Evolutionary conservation across 192 early-diverging fungal genomes (phyloP).

Genomic region (Rhizophlyctis rosea): DNA sequence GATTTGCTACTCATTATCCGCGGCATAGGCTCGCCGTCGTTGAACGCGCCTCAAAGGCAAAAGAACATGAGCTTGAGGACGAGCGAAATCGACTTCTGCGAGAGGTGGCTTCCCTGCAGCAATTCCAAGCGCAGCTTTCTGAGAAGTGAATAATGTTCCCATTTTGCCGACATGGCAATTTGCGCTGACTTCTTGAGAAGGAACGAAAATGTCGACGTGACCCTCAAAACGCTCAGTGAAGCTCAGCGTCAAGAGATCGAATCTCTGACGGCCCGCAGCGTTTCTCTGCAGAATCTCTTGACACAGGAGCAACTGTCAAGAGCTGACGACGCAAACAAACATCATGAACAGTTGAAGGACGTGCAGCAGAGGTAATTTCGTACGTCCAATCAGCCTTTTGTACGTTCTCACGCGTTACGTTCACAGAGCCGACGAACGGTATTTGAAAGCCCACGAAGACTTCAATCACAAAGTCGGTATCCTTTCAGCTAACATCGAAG

Average conservation of each 20-base stretch:
- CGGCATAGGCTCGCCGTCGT: too few species aligned
- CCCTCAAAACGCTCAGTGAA: not conserved
- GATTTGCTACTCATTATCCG: too few species aligned
- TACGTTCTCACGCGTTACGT: too few species aligned
- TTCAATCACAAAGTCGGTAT: too few species aligned
- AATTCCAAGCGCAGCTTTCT: not conserved
- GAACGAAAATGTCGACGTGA: not conserved
- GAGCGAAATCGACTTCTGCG: not conserved
- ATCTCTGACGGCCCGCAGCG: not conserved
- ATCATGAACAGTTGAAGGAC: not conserved
- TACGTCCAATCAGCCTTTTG: too few species aligned
- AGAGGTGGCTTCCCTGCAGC: not conserved
- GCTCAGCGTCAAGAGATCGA: not conserved
- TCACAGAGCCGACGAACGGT: too few species aligned
- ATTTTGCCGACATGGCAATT: too few species aligned
- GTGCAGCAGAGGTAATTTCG: not conserved
- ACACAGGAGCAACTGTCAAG: not conserved
- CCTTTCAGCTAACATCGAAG: too few species aligned
- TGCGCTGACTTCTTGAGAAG: not conserved
- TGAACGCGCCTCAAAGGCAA: not conserved
- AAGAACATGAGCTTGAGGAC: not conserved
- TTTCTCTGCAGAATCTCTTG: not conserved
- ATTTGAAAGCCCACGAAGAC: too few species aligned
- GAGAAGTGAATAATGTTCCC: not conserved
- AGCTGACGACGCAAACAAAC: not conserved